phyloP scores from a whole-genome alignment of 1,284 basidiomycete genomes.

The Irpex sp. region DNA sequence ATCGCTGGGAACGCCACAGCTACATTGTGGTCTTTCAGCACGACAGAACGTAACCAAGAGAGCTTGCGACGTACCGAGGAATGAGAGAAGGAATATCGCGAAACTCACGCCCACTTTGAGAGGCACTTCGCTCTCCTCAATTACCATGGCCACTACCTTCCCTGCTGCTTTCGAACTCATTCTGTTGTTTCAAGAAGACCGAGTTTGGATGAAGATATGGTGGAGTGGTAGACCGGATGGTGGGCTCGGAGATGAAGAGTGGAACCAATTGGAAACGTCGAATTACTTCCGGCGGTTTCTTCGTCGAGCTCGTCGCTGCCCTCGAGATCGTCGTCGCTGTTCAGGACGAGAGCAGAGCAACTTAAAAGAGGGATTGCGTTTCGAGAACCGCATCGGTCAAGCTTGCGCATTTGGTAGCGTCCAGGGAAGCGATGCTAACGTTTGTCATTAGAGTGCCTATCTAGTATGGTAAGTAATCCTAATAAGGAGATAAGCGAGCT shows the following conservation, averaged over 20 bases:
- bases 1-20: constrained; percentile 68
- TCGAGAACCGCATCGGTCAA: background rate
- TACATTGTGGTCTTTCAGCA: constrained; percentile 22
- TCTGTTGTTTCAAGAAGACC: background rate
- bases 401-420: background rate
- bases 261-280: background rate
- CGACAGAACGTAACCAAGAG: background rate
- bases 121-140: background rate
- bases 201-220: background rate
- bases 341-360: background rate
- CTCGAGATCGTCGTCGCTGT: background rate
- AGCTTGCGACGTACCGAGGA: constrained; percentile 27
- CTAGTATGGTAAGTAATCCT: no score
- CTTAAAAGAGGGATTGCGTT: background rate
- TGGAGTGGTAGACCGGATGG: background rate
- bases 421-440: no score
- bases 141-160: background rate
- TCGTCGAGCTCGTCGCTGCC: background rate
- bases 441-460: no score
- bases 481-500: no score
- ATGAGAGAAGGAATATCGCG: constrained; percentile 33
- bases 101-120: constrained; percentile 23
- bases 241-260: background rate
- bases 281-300: background rate
- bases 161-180: background rate